A percentile compares a stretch with the other conserved stretches of the same genome.
Evolutionary conservation across 192 early-diverging fungal genomes (phyloP).

Genomic region (Gonapodya prolifera): DNA sequence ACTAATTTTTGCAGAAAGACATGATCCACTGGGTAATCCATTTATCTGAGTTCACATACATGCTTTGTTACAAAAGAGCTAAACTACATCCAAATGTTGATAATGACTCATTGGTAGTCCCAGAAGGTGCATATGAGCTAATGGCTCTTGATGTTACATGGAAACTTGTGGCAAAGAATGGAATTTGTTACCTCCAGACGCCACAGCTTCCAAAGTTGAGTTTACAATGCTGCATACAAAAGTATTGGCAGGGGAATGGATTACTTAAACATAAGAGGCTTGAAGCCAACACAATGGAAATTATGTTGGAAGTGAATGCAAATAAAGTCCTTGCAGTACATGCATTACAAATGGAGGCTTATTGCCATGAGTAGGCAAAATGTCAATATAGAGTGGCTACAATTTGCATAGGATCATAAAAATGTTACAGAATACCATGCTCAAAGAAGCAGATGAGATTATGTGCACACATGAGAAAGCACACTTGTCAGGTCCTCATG

Average conservation of each 20-base stretch:
- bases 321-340: background rate
- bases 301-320: background rate
- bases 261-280: background rate
- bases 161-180: background rate
- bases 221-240: too few relatives aligned
- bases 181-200: background rate
- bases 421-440: background rate
- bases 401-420: background rate
- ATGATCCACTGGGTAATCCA: background rate
- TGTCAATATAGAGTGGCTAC: background rate
- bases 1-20: background rate
- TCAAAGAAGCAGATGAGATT: background rate
- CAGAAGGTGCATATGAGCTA: background rate
- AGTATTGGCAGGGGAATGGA: background rate
- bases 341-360: background rate
- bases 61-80: background rate
- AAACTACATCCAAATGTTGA: background rate
- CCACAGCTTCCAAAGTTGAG: background rate
- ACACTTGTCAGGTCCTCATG: background rate
- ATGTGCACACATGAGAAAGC: background rate
- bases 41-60: background rate
- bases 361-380: background rate
- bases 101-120: background rate
- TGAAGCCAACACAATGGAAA: background rate
- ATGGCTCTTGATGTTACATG: background rate